Evolutionary conservation across 2,329 filamentous ascomycete genomes (phyloP), one percentile per base, ranked within the genome.

Genomic region (Colletotrichum sp.): DNA sequence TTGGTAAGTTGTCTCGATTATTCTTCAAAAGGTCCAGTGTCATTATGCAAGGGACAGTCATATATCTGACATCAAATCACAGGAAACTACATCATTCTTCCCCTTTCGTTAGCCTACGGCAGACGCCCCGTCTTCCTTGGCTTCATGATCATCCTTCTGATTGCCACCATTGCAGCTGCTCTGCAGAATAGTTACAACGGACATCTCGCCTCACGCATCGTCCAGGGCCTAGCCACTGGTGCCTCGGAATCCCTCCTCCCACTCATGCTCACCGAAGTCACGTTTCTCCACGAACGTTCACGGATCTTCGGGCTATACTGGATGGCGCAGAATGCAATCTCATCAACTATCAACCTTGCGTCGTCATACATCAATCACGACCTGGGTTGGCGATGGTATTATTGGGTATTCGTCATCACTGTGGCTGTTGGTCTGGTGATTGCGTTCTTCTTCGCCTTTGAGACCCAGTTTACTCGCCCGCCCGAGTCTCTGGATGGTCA

Each of bases 361-460:
- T 79, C 79, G 3, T 84, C 82, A 7, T 86, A 86, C 60, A 78
- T 84, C 32, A 83, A 81, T 4, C 82, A 81, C 2, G 81, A 82
- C 6, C 76, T 84, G 1, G 81, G 82, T 2, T 86, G 85, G 85
- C 79, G 84, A 48, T 87, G 84, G 83, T 86, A 85, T 77, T 87
- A 86, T 65, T 85, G 83, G 83, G 80, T 86, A 2, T 84, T 84
- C 24, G 81, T 81, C 12, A 84, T 85, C 55, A 80, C 84, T 6
- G 78, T 83, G 10, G 83, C 79, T 10, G 68, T 82, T 8, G 84
- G 84, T 2, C 78, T 86, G 10, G 63, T 89, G 76, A 69, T 87
- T 28, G 78, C 84, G 73, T 63, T 86, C 78, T 81, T 87, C 76
- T 71, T 83, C 71, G 78, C 84, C 70, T 83, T 88, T 74, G 83